Evolutionary conservation across 2,329 filamentous ascomycete species (phyloP).

Genomic region (Aureobasidium sp.): DNA sequence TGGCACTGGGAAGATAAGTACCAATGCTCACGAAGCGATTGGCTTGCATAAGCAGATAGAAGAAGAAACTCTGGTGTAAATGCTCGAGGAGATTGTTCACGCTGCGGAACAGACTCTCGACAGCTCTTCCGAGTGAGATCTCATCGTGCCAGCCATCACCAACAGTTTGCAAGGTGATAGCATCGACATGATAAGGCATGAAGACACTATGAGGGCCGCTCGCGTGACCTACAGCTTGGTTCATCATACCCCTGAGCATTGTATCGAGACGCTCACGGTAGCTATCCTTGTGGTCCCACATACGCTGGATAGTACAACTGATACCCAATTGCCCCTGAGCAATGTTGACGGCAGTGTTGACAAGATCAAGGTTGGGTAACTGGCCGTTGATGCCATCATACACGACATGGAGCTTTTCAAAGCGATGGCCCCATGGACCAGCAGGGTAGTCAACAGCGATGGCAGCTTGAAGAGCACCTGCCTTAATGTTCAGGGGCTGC

Average conservation of each 20-base stretch:
- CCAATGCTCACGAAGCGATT: conserved; percentile 96
- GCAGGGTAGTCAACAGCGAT: conserved; percentile 85
- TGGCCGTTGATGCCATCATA: conserved; percentile 97
- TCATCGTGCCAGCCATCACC: conserved; percentile 95
- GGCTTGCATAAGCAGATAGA: conserved; percentile 87
- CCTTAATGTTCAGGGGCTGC: conserved; percentile 76
- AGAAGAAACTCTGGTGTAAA: conserved; percentile 98
- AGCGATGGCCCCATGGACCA: conserved; percentile 62
- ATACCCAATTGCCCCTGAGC: conserved; percentile 90
- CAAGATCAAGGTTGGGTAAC: conserved; percentile 86
- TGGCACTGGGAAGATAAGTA: conserved; percentile 94
- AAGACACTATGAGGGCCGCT: conserved; percentile 91
- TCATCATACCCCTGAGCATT: conserved; percentile 87
- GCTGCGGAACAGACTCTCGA: conserved; percentile 87
- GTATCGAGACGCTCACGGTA: conserved; percentile 79
- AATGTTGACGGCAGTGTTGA: conserved; percentile 88
- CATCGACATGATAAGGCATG: conserved; percentile 96
- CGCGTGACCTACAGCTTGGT: conserved; percentile 80
- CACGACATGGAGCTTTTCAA: conserved; percentile 80
- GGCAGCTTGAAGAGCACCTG: conserved; percentile 84
- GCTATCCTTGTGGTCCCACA: conserved; percentile 67
- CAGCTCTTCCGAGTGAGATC: conserved; percentile 83
- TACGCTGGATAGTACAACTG: conserved; percentile 72
- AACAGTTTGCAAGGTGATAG: conserved; percentile 83
- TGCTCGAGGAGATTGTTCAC: conserved; percentile 96